A percentile compares a stretch with the other conserved stretches of the same genome.
Conservation (phyloP, 1,284 basidiomycete genomes). For the Microbotryum scabiosae region DNA sequence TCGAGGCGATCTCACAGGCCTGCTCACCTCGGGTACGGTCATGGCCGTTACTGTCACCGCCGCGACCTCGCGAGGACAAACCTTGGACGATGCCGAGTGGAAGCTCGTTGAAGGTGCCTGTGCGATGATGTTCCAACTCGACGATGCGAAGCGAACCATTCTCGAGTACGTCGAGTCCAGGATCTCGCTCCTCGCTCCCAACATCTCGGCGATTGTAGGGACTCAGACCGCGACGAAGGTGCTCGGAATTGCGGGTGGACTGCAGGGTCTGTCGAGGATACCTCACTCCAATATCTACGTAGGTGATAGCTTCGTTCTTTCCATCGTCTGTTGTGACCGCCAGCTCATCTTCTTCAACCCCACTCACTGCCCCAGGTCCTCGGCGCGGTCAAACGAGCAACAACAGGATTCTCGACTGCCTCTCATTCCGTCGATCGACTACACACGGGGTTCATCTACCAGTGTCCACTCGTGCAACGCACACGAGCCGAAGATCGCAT, state of each 20-base stretch:
- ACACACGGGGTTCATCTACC: conserved; percentile 96
- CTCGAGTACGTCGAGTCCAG: conserved; percentile 98
- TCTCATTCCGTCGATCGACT: conserved; percentile 57
- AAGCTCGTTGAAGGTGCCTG: conserved; percentile 71
- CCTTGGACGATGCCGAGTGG: conserved; percentile 66
- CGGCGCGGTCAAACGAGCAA: conserved; percentile 83
- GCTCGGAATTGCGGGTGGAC: conserved; percentile 90
- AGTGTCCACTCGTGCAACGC: conserved; percentile 74
- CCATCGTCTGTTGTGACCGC: background rate
- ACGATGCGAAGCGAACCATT: conserved; percentile 84
- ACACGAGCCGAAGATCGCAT: conserved; percentile 86
- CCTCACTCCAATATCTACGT: conserved; percentile 94
- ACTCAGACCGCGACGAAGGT: conserved; percentile 97
- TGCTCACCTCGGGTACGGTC: conserved; percentile 82
- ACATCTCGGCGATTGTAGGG: conserved; percentile 94
- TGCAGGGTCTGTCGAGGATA: conserved; percentile 84
- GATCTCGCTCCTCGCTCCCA: conserved; percentile 96
- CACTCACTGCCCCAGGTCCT: conserved; percentile 55
- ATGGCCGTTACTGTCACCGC: conserved; percentile 96
- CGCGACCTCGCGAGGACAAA: conserved; percentile 74
- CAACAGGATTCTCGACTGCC: conserved; percentile 65
- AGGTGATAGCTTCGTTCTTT: too few species aligned
- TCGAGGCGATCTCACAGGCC: conserved; percentile 67
- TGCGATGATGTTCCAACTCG: conserved; percentile 75
- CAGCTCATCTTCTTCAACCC: background rate